Evolutionary conservation across 2,329 filamentous ascomycete genomes (phyloP).

Genomic region (Magnaporthiopsis incrustans): DNA sequence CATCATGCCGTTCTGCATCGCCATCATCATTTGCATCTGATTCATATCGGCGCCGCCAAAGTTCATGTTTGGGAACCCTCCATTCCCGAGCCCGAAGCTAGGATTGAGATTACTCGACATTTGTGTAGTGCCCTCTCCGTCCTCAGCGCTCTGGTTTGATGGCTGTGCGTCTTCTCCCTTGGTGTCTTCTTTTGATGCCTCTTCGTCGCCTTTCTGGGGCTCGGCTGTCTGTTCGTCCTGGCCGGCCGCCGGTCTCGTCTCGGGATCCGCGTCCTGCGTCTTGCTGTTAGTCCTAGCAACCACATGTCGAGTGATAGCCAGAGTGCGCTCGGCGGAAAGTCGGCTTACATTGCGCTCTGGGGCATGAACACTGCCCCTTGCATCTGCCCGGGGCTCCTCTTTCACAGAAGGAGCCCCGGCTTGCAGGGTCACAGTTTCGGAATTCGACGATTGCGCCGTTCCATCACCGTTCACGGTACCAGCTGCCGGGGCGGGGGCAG

Average conservation of each 20-base stretch:
- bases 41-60: conserved; percentile 61
- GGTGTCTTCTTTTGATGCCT: conserved; percentile 1
- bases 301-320: not conserved
- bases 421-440: conserved; percentile 6
- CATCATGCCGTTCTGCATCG: conserved; percentile 62
- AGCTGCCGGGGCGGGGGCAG: conserved; percentile 1
- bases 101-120: conserved; percentile 9
- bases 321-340: not conserved
- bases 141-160: conserved; percentile 4
- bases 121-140: conserved; percentile 3
- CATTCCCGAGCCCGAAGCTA: conserved; percentile 29
- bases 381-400: not conserved
- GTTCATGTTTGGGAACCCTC: conserved; percentile 50
- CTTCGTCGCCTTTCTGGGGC: conserved; percentile 1
- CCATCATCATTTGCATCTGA: conserved; percentile 76
- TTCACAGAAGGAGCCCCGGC: conserved; percentile 5
- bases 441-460: not conserved
- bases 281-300: not conserved
- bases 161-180: not conserved
- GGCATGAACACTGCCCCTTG: not conserved
- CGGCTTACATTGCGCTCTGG: not conserved
- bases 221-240: conserved; percentile 7
- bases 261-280: not conserved
- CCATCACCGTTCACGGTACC: not conserved
- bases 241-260: not conserved